These are phyloP conservation scores for Diplosphaera chodatii DNA, from an alignment of 139 green algal genomes.

Conservation along the genomic window DNA sequence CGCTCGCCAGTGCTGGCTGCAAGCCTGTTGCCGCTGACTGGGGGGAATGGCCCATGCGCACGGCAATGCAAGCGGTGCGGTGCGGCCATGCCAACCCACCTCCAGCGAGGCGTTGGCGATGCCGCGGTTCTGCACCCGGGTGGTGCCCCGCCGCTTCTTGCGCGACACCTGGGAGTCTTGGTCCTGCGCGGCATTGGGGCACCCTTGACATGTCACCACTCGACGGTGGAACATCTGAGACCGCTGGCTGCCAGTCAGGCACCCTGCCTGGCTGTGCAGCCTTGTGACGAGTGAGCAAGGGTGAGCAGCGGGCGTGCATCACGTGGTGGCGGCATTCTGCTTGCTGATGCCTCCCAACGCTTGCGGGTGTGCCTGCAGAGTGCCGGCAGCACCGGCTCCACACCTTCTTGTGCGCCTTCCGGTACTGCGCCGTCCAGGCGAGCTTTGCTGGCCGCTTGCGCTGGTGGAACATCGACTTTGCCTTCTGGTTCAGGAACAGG, in stretches of 20 bases:
- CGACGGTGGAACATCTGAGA: too few relatives aligned
- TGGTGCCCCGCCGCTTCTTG: slow-evolving; percentile 81
- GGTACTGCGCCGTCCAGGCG: slow-evolving; percentile 90
- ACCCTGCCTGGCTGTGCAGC: background rate
- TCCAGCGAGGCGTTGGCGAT: slow-evolving; percentile 86
- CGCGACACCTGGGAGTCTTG: slow-evolving; percentile 54
- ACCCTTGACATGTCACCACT: too few relatives aligned
- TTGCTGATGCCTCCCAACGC: too few relatives aligned
- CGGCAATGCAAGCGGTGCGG: background rate
- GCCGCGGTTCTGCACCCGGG: slow-evolving; percentile 59
- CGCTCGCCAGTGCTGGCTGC: too few relatives aligned
- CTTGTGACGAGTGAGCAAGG: too few relatives aligned
- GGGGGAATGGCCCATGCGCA: too few relatives aligned
- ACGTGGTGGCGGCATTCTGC: too few relatives aligned
- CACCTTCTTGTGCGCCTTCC: slow-evolving; percentile 96
- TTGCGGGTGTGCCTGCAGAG: too few relatives aligned
- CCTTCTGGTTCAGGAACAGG: slow-evolving; percentile 95
- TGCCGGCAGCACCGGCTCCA: background rate
- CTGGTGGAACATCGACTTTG: slow-evolving; percentile 84
- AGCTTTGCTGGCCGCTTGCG: slow-evolving; percentile 93
- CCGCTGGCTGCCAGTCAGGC: background rate
- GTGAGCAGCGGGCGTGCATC: too few relatives aligned
- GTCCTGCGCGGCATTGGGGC: slow-evolving; percentile 33
- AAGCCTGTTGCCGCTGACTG: too few relatives aligned
- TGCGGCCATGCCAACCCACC: too few relatives aligned